A percentile compares a stretch with the other conserved stretches of the same genome.
Conservation (phyloP, 371 early-diverging fungal species). For the Haplosporangium sp. region DNA sequence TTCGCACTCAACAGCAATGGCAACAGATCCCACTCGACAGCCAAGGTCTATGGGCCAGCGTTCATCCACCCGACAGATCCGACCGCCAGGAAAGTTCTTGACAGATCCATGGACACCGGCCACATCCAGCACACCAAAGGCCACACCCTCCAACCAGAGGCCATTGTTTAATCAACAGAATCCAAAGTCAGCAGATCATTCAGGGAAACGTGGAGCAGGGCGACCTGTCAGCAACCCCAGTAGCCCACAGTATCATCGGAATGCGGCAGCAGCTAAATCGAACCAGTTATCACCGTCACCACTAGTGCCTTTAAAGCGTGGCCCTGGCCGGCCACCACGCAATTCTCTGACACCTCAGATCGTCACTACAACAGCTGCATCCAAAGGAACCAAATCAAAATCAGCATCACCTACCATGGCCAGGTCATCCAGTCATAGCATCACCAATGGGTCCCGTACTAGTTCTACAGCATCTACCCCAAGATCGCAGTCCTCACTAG, state of each 20-base stretch:
- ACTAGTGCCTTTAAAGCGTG: slow-evolving; percentile 39
- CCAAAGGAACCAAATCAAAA: slow-evolving; percentile 25
- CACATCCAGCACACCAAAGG: slow-evolving; percentile 4
- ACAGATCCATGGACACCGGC: background rate
- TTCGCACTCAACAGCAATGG: background rate
- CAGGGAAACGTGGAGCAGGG: slow-evolving; percentile 31
- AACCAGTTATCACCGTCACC: slow-evolving; percentile 5
- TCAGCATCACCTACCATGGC: slow-evolving; percentile 46
- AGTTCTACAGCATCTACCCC: slow-evolving; percentile 17
- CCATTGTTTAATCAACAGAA: slow-evolving; percentile 17
- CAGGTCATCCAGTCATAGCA: slow-evolving; percentile 11
- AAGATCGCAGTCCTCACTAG: slow-evolving; percentile 14
- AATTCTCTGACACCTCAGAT: slow-evolving; percentile 22
- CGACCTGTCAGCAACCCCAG: slow-evolving; percentile 21
- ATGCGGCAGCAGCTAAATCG: background rate
- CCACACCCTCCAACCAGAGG: slow-evolving; percentile 45
- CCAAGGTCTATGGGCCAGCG: slow-evolving; percentile 23
- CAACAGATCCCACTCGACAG: background rate
- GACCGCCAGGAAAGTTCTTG: slow-evolving; percentile 33
- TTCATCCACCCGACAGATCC: slow-evolving; percentile 29
- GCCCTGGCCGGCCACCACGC: slow-evolving; percentile 52
- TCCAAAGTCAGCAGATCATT: slow-evolving; percentile 1
- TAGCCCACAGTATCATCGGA: background rate
- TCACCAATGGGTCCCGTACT: slow-evolving; percentile 1
- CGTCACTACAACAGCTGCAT: background rate